phyloP scores from a whole-genome alignment of 371 early-diverging fungal genomes.

The Mortierella sp. region DNA sequence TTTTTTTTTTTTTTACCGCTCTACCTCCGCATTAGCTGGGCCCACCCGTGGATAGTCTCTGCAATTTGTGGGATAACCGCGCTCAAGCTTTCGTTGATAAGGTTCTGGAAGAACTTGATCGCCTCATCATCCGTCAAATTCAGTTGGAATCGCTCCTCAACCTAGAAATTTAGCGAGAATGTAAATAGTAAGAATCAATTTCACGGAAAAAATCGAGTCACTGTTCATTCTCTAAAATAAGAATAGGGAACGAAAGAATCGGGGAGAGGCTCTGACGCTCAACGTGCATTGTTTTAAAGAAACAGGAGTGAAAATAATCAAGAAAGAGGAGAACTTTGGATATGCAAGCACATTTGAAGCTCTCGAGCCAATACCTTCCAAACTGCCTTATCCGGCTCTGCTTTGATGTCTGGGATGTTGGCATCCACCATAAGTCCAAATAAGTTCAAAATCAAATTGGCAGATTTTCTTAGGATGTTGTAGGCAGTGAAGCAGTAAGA shows the following conservation, averaged over 20 bases:
- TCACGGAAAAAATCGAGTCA: background rate
- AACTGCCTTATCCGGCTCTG: constrained; percentile 97
- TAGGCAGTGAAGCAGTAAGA: constrained; percentile 94
- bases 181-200: background rate
- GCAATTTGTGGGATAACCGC: constrained; percentile 98
- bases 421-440: constrained; percentile 96
- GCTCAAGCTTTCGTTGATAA: constrained; percentile 93
- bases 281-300: background rate
- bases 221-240: background rate
- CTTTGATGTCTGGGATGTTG: constrained; percentile 94
- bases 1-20: background rate
- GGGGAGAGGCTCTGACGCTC: background rate
- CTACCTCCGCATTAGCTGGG: constrained; percentile 87
- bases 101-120: constrained; percentile 89
- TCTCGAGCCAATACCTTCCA: constrained; percentile 73
- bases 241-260: background rate
- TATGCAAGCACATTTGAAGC: background rate
- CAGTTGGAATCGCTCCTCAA: constrained; percentile 94
- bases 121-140: constrained; percentile 96
- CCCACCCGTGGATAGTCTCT: constrained; percentile 96
- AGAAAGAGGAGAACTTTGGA: background rate
- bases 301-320: background rate
- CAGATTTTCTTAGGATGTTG: constrained; percentile 90
- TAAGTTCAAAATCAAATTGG: constrained; percentile 94
- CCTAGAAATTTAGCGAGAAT: constrained; percentile 58